Conservation (phyloP, 176 grass and related monocot genomes). For the Aegilops tauschii region DNA sequence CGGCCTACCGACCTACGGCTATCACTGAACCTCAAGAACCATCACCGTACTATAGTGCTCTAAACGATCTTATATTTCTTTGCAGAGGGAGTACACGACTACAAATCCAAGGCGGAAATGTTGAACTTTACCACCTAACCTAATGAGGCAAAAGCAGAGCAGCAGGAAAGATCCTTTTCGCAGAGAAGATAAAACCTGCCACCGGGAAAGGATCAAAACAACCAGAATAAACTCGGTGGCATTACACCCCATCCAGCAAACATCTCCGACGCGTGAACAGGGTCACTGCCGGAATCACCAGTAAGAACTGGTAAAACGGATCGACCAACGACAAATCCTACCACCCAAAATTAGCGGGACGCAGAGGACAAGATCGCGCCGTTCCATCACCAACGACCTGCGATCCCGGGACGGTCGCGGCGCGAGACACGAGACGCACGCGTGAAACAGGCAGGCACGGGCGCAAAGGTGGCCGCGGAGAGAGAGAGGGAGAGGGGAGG, state of each 20-base stretch:
- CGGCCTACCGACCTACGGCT: neutral
- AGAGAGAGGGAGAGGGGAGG: neutral
- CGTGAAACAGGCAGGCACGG: neutral
- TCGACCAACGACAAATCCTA: neutral
- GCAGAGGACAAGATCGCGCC: neutral
- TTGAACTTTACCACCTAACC: neutral
- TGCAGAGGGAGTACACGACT: neutral
- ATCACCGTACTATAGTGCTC: neutral
- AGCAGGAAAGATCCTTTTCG: neutral
- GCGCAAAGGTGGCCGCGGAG: neutral
- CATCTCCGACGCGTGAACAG: too few relatives aligned
- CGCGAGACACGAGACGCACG: neutral
- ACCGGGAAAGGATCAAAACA: neutral
- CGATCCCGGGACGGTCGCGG: neutral
- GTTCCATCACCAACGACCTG: neutral
- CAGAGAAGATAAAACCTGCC: neutral
- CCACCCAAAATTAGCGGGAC: neutral
- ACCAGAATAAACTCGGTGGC: neutral
- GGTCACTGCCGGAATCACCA: neutral
- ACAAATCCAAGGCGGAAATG: constrained; percentile 1
- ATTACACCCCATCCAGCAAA: neutral
- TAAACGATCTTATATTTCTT: too few relatives aligned
- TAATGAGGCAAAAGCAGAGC: neutral
- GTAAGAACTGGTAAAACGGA: neutral
- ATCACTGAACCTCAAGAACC: neutral